Percentiles rank a stretch among this genome's conserved stretches.
These are phyloP conservation scores for Talaromyces marneffei DNA, from an alignment of 2,329 filamentous ascomycete genomes.

Conservation along the genomic window DNA sequence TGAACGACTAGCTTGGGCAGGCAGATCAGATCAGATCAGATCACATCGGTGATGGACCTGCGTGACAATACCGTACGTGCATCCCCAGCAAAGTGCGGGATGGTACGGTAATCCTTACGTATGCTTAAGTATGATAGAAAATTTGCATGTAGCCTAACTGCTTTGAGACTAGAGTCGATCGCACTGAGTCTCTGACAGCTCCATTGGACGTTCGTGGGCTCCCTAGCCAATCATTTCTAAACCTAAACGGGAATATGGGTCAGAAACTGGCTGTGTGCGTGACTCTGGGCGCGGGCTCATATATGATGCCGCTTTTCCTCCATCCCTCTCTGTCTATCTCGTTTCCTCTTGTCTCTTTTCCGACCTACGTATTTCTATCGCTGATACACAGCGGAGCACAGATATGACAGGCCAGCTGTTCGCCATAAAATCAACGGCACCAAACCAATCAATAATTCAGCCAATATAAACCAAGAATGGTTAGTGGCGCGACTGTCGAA, in stretches of 20 bases:
- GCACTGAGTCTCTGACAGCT: background rate
- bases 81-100: too few species aligned
- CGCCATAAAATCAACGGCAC: background rate
- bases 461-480: background rate
- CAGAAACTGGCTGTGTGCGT: background rate
- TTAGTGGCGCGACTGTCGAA: background rate
- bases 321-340: background rate
- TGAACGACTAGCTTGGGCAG: background rate
- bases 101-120: background rate
- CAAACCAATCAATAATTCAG: background rate
- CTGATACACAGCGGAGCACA: background rate
- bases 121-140: background rate
- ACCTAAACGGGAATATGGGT: background rate
- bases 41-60: background rate
- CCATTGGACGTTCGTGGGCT: background rate
- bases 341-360: background rate
- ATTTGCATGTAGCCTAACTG: background rate
- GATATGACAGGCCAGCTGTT: background rate
- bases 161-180: background rate
- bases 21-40: background rate
- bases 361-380: background rate
- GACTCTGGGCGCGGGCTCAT: background rate
- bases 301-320: background rate
- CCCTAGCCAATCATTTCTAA: background rate
- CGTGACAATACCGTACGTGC: background rate